These are phyloP conservation scores for Kurtzmaniella quercitrusa DNA, from an alignment of 1,139 yeast species.

Conservation along the genomic window DNA sequence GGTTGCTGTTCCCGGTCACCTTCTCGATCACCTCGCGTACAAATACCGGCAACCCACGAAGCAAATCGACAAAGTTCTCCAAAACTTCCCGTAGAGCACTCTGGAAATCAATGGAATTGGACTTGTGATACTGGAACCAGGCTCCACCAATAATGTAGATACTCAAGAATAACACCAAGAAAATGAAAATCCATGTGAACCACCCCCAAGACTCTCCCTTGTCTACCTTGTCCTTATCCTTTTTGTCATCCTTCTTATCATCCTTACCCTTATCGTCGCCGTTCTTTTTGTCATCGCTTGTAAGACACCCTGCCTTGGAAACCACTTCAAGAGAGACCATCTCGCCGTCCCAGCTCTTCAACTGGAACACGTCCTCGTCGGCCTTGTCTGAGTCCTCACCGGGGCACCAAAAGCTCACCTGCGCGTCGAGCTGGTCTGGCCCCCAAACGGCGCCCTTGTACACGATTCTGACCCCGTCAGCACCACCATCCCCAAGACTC, in stretches of 20 bases:
- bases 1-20: constrained; percentile 59
- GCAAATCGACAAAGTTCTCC: constrained; percentile 58
- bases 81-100: constrained; percentile 66
- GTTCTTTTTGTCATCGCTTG: constrained; percentile 13
- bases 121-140: constrained; percentile 63
- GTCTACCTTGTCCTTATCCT: constrained; percentile 18
- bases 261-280: constrained; percentile 4
- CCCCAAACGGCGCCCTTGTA: constrained; percentile 76
- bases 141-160: constrained; percentile 76
- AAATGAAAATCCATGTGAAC: constrained; percentile 71
- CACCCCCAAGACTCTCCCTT: constrained; percentile 63
- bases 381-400: constrained; percentile 24
- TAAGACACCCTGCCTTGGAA: constrained; percentile 6
- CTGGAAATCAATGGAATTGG: constrained; percentile 48
- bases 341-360: constrained; percentile 29
- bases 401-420: constrained; percentile 51
- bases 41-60: constrained; percentile 67
- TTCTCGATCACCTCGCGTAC: constrained; percentile 64
- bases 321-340: constrained; percentile 6
- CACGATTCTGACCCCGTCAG: constrained; percentile 40
- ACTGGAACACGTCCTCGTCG: constrained; percentile 21
- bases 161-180: constrained; percentile 63
- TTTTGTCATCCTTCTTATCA: constrained; percentile 14
- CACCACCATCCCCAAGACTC: constrained; percentile 20
- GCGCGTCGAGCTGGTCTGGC: constrained; percentile 45